Base-by-base conservation (phyloP, 2,329 filamentous ascomycete genomes). In the Trichophyton schoenleinii region DNA sequence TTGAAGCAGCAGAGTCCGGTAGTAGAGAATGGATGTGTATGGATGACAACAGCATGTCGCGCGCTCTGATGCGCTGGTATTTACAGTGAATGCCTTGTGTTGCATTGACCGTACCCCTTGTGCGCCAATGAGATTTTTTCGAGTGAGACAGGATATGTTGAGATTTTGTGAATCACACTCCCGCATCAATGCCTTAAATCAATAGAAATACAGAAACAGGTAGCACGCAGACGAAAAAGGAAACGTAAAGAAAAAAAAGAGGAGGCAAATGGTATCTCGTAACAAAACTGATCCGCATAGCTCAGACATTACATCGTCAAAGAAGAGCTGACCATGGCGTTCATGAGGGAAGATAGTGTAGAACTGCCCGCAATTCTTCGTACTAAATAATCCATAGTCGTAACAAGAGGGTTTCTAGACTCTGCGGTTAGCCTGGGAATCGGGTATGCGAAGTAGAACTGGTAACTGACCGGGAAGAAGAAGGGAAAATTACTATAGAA, bases 291-390 rank as follows among this genome's bases (percentile, higher is more conserved):
- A 25, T 42, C 34, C n/a, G 55, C 41, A 44, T 58, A 58, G 38
- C 20, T 28, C 36, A 58, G 31, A 15, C 55, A 58, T 58, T 42
- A 58, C 55, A 42, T 44, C 55, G 41, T 58, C 31, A 58, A 44
- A 58, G 31, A 58, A 58, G 13, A 15, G 34, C 18, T 42, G 18
- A 36, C 20, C 36, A 36, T 58, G 31, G 31, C 18, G 25, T 28
- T 20, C 31, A 49, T 28, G 11, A 15, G 46, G 22, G 55, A 22
- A 15, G 25, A 20, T 25, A 8, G 13, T 20, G 55, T 58, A 44
- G 58, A 59, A 59, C 41, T 59, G 58, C 58, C 58, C 8, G 58
- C 58, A 59, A 59, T 59, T 59, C 58, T 52, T 34, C 31, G 15
- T 31, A 28, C 18, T 22, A 58, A 28, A 42, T 28, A 31, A 58